These are phyloP conservation scores for Phalaenopsis equestris DNA, from an alignment of 106 monocot genomes.

Conservation along the genomic window DNA sequence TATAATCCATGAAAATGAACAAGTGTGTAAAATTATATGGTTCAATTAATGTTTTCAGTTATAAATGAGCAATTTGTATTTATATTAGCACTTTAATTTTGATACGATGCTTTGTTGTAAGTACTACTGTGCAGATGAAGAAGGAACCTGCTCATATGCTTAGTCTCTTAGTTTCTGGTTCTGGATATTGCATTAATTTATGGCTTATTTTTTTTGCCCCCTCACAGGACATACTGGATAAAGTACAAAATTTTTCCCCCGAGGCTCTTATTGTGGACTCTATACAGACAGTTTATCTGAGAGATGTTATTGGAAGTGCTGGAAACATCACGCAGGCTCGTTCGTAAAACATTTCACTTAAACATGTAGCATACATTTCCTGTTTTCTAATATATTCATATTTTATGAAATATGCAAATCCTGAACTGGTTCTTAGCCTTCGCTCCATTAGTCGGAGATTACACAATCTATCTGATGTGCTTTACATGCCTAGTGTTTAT, in stretches of 20 bases:
- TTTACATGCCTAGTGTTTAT: background rate
- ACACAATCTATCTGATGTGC: background rate
- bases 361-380: background rate
- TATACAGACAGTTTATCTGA: conserved; percentile 88
- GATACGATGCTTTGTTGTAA: background rate
- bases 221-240: conserved; percentile 85
- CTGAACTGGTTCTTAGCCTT: background rate
- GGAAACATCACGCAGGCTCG: conserved; percentile 79
- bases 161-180: background rate
- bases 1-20: no score
- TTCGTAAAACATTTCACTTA: background rate
- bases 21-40: no score
- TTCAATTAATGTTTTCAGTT: no score
- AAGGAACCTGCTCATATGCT: background rate
- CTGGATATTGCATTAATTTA: conserved; percentile 2
- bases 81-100: background rate
- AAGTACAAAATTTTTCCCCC: conserved; percentile 52
- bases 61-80: no score
- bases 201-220: conserved; percentile 4
- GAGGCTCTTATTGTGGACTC: conserved; percentile 88
- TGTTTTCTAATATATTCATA: background rate
- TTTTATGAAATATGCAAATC: background rate
- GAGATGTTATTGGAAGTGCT: conserved; percentile 76
- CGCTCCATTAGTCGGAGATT: background rate
- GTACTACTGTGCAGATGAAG: background rate